Evolutionary conservation across 164 flowering plant species (phyloP), one percentile per base, ranked within the genome.

Genomic region (Chimonanthus salicifolius): DNA sequence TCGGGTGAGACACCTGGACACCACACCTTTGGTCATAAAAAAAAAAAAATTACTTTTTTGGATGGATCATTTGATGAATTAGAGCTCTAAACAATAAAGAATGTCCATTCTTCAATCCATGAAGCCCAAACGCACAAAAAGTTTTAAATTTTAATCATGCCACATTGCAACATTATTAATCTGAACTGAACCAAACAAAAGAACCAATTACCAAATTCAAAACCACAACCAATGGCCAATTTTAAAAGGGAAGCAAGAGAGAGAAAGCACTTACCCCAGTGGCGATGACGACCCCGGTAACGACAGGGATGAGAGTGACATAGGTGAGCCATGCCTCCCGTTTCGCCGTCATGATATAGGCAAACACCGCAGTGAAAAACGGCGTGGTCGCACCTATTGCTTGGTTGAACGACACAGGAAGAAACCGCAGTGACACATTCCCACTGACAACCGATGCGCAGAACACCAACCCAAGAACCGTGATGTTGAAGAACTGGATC

Each of bases 261-360:
- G 10, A 54, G 60, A 62, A 4, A 15, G 43, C 45, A 45, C 84
- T 62, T 74, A 85, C 88, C 85, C 87, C 88, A 70, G 83, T 84
- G 18, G 88, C 87, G 45, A 85, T 81, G 68, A 85, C 54, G 21
- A 85, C 87, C 15, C 87, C 88, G 10, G 84, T 69, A 2, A 84
- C 87, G 48, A 85, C 87, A 44, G 87, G 88, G 49, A 85, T 51
- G 20, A 85, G 83, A 60, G 87, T 75, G 21, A 76, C 72, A 58
- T 85, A 85, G 51, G 88, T 85, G 48, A 84, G 75, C 86, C 88
- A 85, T 47, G 80, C 84, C 67, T 70, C 72, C 18, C 13, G 45
- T 33, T 70, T 70, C 47, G 11, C 16, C 5, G 72, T 70, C 63
- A 70, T 54, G 45, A 70, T 18, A 70, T n/a, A 70, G 2, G 72